phyloP scores from a whole-genome alignment of 208 protist genomes.

The Trypanosoma melophagium region DNA sequence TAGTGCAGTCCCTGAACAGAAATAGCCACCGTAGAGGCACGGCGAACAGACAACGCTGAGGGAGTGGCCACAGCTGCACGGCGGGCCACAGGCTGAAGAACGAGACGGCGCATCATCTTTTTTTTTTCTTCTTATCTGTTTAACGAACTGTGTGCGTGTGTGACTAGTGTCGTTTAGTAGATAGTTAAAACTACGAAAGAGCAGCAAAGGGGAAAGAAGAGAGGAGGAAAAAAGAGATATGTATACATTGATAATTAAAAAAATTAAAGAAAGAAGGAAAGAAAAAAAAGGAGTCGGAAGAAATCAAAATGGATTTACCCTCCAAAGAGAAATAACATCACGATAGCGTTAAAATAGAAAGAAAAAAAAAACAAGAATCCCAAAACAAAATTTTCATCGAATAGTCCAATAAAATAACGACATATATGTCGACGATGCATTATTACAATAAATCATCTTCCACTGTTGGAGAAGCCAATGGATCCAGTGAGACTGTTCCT shows the following conservation, averaged over 20 bases:
- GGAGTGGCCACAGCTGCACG: conserved; percentile 17
- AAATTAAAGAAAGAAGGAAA: background rate
- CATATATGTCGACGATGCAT: background rate
- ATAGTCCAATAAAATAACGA: too few relatives aligned
- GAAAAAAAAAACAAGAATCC: background rate
- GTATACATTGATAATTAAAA: conserved; percentile 7
- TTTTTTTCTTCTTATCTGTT: conserved; percentile 8
- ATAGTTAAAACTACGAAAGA: background rate
- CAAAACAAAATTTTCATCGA: too few relatives aligned
- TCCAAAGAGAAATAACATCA: too few relatives aligned
- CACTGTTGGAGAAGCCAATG: background rate
- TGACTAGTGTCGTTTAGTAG: background rate
- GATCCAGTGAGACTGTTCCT: background rate
- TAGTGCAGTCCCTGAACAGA: conserved; percentile 73
- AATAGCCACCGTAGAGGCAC: conserved; percentile 60
- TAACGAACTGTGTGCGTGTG: background rate
- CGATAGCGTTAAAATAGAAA: too few relatives aligned
- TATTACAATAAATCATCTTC: background rate
- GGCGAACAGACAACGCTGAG: conserved; percentile 32
- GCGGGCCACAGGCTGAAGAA: conserved; percentile 50
- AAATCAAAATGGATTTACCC: too few relatives aligned
- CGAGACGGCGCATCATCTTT: conserved; percentile 81
- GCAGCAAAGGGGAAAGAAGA: conserved; percentile 1
- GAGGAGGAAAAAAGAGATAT: background rate
- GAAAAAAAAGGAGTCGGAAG: too few relatives aligned